A percentile compares a stretch with the other conserved stretches of the same genome.
These are phyloP conservation scores for Quercus tomentella DNA, from an alignment of 331 rosid genomes.

Conservation along the genomic window DNA sequence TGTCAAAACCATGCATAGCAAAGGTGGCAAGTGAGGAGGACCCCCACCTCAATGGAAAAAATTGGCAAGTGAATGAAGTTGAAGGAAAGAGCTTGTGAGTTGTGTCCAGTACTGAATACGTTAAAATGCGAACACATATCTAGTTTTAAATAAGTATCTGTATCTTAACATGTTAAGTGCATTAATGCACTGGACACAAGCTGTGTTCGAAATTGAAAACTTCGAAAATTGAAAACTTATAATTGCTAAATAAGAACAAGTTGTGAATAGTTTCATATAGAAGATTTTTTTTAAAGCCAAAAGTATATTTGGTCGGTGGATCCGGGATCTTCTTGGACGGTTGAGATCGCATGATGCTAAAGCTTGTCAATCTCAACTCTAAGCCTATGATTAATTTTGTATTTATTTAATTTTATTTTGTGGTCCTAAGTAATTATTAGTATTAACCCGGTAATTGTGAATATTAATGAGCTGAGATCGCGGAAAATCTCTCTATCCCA, in stretches of 20 bases:
- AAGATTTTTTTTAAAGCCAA: not conserved
- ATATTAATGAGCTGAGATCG: constrained; percentile 27
- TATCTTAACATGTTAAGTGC: too few relatives aligned
- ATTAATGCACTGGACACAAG: too few relatives aligned
- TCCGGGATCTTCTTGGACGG: constrained; percentile 57
- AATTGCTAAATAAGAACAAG: not conserved
- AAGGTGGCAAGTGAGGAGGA: not conserved
- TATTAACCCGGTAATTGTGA: not conserved
- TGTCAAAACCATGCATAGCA: not conserved
- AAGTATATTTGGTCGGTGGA: constrained; percentile 40
- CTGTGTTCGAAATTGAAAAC: too few relatives aligned
- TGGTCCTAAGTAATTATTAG: not conserved
- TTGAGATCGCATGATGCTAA: constrained; percentile 25
- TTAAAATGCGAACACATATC: too few relatives aligned
- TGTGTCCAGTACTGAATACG: too few relatives aligned
- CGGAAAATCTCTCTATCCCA: constrained; percentile 17
- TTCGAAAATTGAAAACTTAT: too few relatives aligned
- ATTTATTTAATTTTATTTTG: not conserved
- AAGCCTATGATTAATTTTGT: not conserved
- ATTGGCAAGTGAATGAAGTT: too few relatives aligned
- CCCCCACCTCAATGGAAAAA: too few relatives aligned
- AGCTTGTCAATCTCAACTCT: not conserved
- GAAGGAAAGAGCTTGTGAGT: too few relatives aligned
- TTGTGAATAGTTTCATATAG: not conserved
- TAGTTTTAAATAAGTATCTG: not conserved